Conservation (phyloP, 2,329 filamentous ascomycete genomes). For the Paracamarosporium sp. region DNA sequence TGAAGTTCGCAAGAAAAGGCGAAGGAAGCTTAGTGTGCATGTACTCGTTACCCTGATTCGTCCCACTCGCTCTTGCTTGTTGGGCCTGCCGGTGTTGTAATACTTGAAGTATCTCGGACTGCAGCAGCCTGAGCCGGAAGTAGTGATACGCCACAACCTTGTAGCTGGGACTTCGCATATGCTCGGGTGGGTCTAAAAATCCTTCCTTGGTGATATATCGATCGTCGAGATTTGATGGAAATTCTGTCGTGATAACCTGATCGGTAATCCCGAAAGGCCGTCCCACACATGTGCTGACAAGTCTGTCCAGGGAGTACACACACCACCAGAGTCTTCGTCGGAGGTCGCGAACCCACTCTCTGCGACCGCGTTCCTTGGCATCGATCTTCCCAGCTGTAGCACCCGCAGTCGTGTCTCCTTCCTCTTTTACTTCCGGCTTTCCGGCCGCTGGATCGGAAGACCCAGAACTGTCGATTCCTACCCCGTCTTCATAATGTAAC, state of each 20-base stretch:
- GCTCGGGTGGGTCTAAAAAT: conserved; percentile 67
- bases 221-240: conserved; percentile 88
- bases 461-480: conserved; percentile 62
- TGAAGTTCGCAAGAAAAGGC: conserved; percentile 82
- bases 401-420: conserved; percentile 38
- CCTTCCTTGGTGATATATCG: conserved; percentile 83
- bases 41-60: conserved; percentile 70
- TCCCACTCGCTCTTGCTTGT: conserved; percentile 70
- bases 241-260: conserved; percentile 93
- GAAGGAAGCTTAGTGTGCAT: conserved; percentile 82
- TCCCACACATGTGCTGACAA: conserved; percentile 93
- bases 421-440: conserved; percentile 34
- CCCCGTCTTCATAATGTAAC: conserved; percentile 89
- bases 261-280: conserved; percentile 95
- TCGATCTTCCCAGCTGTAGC: conserved; percentile 48
- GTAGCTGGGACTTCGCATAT: conserved; percentile 74
- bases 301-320: conserved; percentile 91
- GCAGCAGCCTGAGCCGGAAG: conserved; percentile 83
- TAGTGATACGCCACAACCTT: conserved; percentile 93
- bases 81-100: conserved; percentile 91
- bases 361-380: conserved; percentile 67
- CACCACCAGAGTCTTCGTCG: conserved; percentile 94
- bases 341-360: conserved; percentile 86
- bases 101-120: conserved; percentile 95
- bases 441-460: conserved; percentile 36